These are phyloP conservation scores for Termitomyces sp. DNA, from an alignment of 768 basidiomycete genomes.

Conservation along the genomic window DNA sequence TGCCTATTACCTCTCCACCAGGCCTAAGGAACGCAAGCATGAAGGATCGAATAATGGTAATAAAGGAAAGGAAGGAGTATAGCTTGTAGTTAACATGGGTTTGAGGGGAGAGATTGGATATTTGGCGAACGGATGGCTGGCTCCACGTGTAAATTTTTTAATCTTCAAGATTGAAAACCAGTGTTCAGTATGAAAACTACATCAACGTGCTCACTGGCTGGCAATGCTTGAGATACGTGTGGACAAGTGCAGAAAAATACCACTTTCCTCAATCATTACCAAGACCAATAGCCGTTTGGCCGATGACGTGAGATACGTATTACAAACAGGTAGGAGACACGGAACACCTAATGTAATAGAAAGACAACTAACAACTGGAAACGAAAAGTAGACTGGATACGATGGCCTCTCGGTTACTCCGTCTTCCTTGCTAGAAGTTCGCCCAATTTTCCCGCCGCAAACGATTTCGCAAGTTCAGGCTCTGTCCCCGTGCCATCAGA, in stretches of 20 bases:
- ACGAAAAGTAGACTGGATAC: background rate
- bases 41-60: background rate
- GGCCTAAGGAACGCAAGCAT: background rate
- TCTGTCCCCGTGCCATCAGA: slow-evolving; percentile 9
- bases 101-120: background rate
- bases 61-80: background rate
- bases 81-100: background rate
- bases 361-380: background rate
- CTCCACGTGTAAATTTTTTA: too few relatives aligned
- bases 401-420: background rate
- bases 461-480: slow-evolving; percentile 32
- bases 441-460: slow-evolving; percentile 48
- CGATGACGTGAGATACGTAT: background rate
- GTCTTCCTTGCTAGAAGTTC: slow-evolving; percentile 43
- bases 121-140: background rate
- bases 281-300: background rate
- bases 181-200: too few relatives aligned
- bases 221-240: too few relatives aligned
- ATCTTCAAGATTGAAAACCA: background rate
- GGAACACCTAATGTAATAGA: too few relatives aligned
- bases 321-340: too few relatives aligned
- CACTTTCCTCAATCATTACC: background rate
- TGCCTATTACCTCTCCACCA: slow-evolving; percentile 1
- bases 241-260: too few relatives aligned
- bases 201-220: background rate